Evolutionary conservation across 208 protist genomes (phyloP).

Genomic region (Leishmania martiniquensis): DNA sequence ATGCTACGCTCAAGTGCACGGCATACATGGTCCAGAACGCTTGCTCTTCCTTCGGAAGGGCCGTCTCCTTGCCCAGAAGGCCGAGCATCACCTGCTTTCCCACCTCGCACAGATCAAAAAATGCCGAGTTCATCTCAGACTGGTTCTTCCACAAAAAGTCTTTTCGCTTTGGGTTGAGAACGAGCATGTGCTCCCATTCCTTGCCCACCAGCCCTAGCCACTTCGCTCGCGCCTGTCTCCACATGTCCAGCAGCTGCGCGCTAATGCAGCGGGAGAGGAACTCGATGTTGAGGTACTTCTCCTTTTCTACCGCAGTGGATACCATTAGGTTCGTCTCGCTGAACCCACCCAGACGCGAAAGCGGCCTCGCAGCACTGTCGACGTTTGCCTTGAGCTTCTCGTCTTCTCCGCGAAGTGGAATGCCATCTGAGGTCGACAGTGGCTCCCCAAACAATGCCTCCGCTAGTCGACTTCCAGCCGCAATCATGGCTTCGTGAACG

Average conservation of each 20-base stretch:
- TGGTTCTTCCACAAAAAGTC: conserved; percentile 86
- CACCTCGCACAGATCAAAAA: conserved; percentile 91
- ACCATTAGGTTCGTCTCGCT: conserved; percentile 39
- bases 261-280: conserved; percentile 44
- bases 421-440: conserved; percentile 49
- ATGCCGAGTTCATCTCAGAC: conserved; percentile 82
- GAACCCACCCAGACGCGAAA: conserved; percentile 55
- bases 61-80: conserved; percentile 57
- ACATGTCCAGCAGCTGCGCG: conserved; percentile 65
- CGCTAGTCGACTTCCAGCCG: conserved; percentile 12
- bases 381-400: conserved; percentile 44
- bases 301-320: conserved; percentile 38
- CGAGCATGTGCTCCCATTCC: conserved; percentile 56
- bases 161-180: conserved; percentile 48
- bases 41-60: conserved; percentile 53
- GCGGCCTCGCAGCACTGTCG: conserved; percentile 15
- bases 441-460: conserved; percentile 69
- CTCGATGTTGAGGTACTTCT: conserved; percentile 47
- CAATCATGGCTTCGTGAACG: conserved; percentile 41
- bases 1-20: conserved; percentile 54
- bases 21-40: conserved; percentile 82
- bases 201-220: conserved; percentile 69
- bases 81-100: conserved; percentile 76
- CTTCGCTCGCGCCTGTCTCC: conserved; percentile 45
- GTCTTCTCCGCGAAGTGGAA: conserved; percentile 40